phyloP scores from a whole-genome alignment of 371 early-diverging fungal genomes.

The Blakeslea trispora region DNA sequence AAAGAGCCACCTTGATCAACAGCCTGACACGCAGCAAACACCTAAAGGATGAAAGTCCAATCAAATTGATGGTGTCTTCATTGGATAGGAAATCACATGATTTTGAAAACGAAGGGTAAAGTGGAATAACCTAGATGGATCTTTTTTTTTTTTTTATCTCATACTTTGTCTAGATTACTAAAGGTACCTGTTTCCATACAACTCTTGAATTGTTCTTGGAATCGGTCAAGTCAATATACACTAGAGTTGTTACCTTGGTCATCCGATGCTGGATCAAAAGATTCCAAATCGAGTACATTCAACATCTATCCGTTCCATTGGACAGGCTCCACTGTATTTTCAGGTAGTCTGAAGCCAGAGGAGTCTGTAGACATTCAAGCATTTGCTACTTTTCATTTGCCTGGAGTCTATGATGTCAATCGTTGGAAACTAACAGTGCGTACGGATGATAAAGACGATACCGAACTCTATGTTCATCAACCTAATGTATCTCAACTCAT shows the following conservation, averaged over 20 bases:
- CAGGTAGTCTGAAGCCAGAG: constrained; percentile 58
- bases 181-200: constrained; percentile 51
- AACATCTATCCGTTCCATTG: constrained; percentile 58
- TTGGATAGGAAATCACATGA: constrained; percentile 48
- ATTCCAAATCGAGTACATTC: constrained; percentile 12
- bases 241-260: constrained; percentile 58
- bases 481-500: constrained; percentile 35
- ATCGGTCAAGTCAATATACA: constrained; percentile 53
- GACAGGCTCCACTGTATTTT: constrained; percentile 61
- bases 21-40: constrained; percentile 61
- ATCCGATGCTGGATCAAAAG: constrained; percentile 13
- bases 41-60: constrained; percentile 69
- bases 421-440: constrained; percentile 65
- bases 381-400: constrained; percentile 57
- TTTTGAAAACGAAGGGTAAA: constrained; percentile 55
- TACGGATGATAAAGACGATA: constrained; percentile 23
- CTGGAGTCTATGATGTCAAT: constrained; percentile 76
- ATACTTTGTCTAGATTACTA: constrained; percentile 42
- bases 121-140: too few relatives aligned
- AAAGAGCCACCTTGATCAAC: constrained; percentile 61
- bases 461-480: constrained; percentile 29
- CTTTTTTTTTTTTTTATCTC: too few relatives aligned
- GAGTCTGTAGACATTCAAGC: constrained; percentile 45
- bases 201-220: constrained; percentile 68
- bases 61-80: constrained; percentile 56